These are phyloP conservation scores for Trypanosoma cruzi DNA, from an alignment of 208 protist genomes.

Conservation along the genomic window DNA sequence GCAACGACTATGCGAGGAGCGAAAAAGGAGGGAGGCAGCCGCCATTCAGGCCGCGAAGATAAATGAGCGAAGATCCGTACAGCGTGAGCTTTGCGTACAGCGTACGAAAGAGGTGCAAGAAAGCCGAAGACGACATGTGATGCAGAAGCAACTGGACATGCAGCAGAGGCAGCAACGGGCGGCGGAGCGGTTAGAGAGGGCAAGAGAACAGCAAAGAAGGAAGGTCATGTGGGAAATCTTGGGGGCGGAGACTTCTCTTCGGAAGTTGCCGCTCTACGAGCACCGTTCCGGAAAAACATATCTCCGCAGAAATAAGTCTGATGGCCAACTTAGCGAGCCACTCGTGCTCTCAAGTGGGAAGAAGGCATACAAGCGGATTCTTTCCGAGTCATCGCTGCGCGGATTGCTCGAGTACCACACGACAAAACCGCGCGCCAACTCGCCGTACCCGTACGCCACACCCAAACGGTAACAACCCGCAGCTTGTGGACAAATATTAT, in stretches of 20 bases:
- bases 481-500: neutral
- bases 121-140: conserved; percentile 8
- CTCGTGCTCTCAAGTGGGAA: conserved; percentile 14
- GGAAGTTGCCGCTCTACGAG: conserved; percentile 20
- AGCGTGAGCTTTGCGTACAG: conserved; percentile 1
- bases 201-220: conserved; percentile 10
- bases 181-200: conserved; percentile 3
- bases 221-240: conserved; percentile 4
- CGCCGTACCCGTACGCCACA: conserved; percentile 21
- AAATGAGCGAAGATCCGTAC: conserved; percentile 4
- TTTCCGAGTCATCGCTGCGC: conserved; percentile 20
- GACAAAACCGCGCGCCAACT: conserved; percentile 18
- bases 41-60: conserved; percentile 8
- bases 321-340: neutral
- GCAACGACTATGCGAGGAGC: conserved; percentile 9
- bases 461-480: conserved; percentile 1
- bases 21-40: neutral
- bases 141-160: conserved; percentile 10
- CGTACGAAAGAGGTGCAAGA: conserved; percentile 1
- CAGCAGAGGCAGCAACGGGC: conserved; percentile 22
- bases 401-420: conserved; percentile 22
- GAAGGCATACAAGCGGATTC: conserved; percentile 16
- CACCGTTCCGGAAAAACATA: conserved; percentile 1
- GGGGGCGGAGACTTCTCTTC: conserved; percentile 2
- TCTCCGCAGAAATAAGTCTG: neutral